Percentiles rank a stretch among this genome's conserved stretches.
Conservation (phyloP, 352 stramenopile genomes). For the Globisporangium yorkense region DNA sequence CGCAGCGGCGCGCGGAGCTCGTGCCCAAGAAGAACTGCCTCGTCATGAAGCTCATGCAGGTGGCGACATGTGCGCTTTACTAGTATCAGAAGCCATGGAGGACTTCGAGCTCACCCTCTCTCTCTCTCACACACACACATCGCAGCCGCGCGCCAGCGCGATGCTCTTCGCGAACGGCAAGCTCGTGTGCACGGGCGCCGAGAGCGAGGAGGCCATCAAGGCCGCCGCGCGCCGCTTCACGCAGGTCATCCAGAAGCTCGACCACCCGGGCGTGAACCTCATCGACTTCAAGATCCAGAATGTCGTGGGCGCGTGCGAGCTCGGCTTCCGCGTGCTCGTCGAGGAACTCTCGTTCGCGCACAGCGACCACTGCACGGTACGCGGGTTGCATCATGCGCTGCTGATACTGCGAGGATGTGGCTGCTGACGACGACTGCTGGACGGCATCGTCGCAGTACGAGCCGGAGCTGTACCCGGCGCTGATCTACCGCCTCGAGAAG, state of each 20-base stretch:
- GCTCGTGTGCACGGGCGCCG: constrained; percentile 70
- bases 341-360: constrained; percentile 77
- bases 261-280: constrained; percentile 77
- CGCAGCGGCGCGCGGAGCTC: constrained; percentile 63
- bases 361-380: constrained; percentile 66
- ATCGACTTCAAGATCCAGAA: constrained; percentile 89
- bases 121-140: neutral
- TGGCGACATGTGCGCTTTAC: neutral
- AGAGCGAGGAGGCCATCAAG: constrained; percentile 73
- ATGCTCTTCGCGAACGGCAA: constrained; percentile 86
- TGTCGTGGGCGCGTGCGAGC: constrained; percentile 60
- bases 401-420: neutral
- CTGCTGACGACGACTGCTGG: neutral
- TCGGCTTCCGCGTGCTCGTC: constrained; percentile 76
- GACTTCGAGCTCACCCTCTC: no score
- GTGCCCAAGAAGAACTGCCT: constrained; percentile 86
- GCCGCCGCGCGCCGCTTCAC: constrained; percentile 71
- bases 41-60: constrained; percentile 63
- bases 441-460: constrained; percentile 83
- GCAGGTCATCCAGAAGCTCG: constrained; percentile 84
- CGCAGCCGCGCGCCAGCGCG: constrained; percentile 54
- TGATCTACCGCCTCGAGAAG: constrained; percentile 97
- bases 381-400: neutral
- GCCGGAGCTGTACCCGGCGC: constrained; percentile 97
- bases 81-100: no score